Conservation (phyloP, 768 basidiomycete genomes). For the Termitomyces sp. region DNA sequence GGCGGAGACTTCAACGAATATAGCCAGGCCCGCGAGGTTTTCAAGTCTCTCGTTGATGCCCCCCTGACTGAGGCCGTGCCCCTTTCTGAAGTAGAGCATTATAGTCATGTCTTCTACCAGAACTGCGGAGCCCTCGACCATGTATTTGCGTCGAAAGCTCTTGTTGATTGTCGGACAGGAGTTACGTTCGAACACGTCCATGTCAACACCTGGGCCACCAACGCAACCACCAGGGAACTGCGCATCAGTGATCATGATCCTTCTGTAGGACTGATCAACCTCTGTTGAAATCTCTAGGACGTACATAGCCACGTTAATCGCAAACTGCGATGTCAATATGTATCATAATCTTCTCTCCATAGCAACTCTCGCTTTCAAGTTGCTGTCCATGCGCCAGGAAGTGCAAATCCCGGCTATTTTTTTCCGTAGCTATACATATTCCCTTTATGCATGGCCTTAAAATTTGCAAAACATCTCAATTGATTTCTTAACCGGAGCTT, state of each 20-base stretch:
- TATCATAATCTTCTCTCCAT: too few species aligned
- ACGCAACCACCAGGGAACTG: background rate
- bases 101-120: slow-evolving; percentile 61
- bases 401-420: too few species aligned
- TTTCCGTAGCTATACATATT: too few species aligned
- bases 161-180: slow-evolving; percentile 30
- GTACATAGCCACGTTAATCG: too few species aligned
- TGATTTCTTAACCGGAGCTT: too few species aligned
- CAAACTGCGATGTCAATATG: too few species aligned
- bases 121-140: slow-evolving; percentile 61
- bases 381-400: too few species aligned
- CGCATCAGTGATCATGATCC: slow-evolving; percentile 63
- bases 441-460: too few species aligned
- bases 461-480: too few species aligned
- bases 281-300: slow-evolving; percentile 32
- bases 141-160: slow-evolving; percentile 45
- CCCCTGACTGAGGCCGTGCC: slow-evolving; percentile 43
- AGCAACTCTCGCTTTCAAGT: too few species aligned
- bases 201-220: slow-evolving; percentile 55
- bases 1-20: slow-evolving; percentile 67
- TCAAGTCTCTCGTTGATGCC: slow-evolving; percentile 36
- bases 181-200: slow-evolving; percentile 56
- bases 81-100: slow-evolving; percentile 43
- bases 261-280: slow-evolving; percentile 44
- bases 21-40: slow-evolving; percentile 49